phyloP scores from a whole-genome alignment of 371 early-diverging fungal genomes.

The Lichtheimia hyalospora region DNA sequence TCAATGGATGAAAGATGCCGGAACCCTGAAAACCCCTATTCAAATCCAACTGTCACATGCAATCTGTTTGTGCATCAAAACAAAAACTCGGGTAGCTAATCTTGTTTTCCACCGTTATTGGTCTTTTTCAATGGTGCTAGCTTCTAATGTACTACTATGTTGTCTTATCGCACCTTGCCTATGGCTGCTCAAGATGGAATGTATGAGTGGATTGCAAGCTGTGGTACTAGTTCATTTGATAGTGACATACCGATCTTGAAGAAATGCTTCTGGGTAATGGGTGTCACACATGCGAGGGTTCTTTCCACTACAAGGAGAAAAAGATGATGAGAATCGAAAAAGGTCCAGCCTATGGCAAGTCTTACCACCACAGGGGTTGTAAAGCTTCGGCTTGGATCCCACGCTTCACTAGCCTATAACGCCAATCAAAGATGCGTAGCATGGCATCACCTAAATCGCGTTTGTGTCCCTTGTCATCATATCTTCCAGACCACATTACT shows the following conservation, averaged over 20 bases:
- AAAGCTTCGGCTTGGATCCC: conserved; percentile 71
- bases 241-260: not conserved
- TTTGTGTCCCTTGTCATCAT: conserved; percentile 50
- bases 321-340: not conserved
- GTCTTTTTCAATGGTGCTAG: not conserved
- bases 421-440: conserved; percentile 72
- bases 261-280: conserved; percentile 17
- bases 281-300: conserved; percentile 43
- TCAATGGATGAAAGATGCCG: no score
- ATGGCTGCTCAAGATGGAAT: not conserved
- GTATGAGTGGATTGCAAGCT: not conserved
- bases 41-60: no score
- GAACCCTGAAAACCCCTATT: no score
- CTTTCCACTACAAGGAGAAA: conserved; percentile 22
- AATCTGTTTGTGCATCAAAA: no score
- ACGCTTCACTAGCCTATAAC: conserved; percentile 67
- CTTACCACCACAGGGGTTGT: conserved; percentile 79
- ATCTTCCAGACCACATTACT: conserved; percentile 75
- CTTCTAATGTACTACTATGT: not conserved
- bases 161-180: not conserved
- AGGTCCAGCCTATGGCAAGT: not conserved
- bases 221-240: not conserved
- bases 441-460: conserved; percentile 63
- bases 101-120: not conserved
- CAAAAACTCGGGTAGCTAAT: not conserved